Percentiles rank a stretch among this genome's conserved stretches.
Evolutionary conservation across 306 rosid genomes (phyloP).

Genomic region (Quillaja saponaria): DNA sequence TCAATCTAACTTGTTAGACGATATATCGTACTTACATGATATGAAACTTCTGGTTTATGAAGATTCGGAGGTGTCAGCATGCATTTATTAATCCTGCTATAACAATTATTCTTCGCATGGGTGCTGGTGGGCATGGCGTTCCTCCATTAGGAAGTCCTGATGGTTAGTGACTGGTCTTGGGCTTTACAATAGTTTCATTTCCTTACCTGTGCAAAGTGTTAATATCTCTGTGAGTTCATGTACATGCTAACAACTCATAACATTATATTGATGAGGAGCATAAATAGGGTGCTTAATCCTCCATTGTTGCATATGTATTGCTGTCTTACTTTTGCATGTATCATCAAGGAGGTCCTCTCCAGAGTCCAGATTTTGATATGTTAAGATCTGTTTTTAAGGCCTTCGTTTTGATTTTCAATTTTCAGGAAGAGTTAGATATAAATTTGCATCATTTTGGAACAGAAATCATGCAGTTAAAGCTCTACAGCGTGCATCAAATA

Average conservation of each 20-base stretch:
- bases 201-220: too few species aligned
- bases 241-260: neutral
- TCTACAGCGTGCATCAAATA: slow-evolving; percentile 72
- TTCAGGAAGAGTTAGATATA: slow-evolving; percentile 97
- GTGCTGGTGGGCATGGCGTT: slow-evolving; percentile 99
- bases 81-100: slow-evolving; percentile 96
- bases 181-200: neutral
- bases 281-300: neutral
- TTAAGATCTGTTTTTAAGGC: slow-evolving; percentile 27
- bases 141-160: slow-evolving; percentile 99
- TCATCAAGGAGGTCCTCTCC: neutral
- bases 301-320: slow-evolving; percentile 18
- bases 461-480: slow-evolving; percentile 87
- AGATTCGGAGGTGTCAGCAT: slow-evolving; percentile 97
- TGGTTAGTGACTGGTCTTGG: slow-evolving; percentile 62
- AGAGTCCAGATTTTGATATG: slow-evolving; percentile 25
- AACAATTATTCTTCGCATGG: slow-evolving; percentile 92
- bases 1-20: slow-evolving; percentile 11
- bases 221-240: neutral
- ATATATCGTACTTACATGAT: slow-evolving; percentile 27
- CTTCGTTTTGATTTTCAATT: slow-evolving; percentile 36
- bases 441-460: slow-evolving; percentile 99
- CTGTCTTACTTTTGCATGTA: slow-evolving; percentile 3
- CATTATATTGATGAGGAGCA: slow-evolving; percentile 12
- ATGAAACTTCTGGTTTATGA: slow-evolving; percentile 32